Evolutionary conservation across 1,284 basidiomycete species (phyloP).

Genomic region (Pterula multifida): DNA sequence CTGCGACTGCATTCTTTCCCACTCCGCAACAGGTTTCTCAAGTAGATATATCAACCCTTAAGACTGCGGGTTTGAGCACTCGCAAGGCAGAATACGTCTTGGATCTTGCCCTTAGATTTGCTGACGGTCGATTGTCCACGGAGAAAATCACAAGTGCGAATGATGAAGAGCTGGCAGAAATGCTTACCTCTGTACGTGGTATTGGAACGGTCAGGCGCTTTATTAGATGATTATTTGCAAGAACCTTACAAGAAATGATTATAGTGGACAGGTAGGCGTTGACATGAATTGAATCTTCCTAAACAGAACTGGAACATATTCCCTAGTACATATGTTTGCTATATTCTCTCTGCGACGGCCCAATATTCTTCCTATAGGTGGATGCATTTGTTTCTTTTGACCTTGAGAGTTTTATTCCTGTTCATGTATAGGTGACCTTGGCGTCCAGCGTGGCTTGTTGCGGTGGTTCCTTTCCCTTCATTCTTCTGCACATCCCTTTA

Average conservation of each 20-base stretch:
- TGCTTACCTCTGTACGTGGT: constrained; percentile 70
- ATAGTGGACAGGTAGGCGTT: constrained; percentile 14
- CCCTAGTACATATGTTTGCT: constrained; percentile 75
- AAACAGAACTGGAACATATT: no score
- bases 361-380: constrained; percentile 71
- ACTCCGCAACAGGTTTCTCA: constrained; percentile 54
- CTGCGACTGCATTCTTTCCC: constrained; percentile 43
- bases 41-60: constrained; percentile 45
- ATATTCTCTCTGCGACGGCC: constrained; percentile 79
- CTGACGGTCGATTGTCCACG: constrained; percentile 65
- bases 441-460: constrained; percentile 68
- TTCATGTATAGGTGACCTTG: constrained; percentile 59
- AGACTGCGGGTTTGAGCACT: constrained; percentile 63
- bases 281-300: no score
- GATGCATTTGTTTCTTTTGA: no score
- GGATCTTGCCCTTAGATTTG: constrained; percentile 68
- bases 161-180: constrained; percentile 65
- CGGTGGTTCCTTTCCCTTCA: constrained; percentile 67
- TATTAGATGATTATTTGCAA: no score
- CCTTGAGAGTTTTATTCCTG: no score
- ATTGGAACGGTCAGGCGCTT: constrained; percentile 48
- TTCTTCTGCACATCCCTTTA: constrained; percentile 34
- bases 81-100: constrained; percentile 81
- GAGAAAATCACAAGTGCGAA: constrained; percentile 55
- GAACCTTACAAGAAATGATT: no score